Base-by-base conservation (phyloP, 192 early-diverging fungal species). In the Mortierella alpina region DNA sequence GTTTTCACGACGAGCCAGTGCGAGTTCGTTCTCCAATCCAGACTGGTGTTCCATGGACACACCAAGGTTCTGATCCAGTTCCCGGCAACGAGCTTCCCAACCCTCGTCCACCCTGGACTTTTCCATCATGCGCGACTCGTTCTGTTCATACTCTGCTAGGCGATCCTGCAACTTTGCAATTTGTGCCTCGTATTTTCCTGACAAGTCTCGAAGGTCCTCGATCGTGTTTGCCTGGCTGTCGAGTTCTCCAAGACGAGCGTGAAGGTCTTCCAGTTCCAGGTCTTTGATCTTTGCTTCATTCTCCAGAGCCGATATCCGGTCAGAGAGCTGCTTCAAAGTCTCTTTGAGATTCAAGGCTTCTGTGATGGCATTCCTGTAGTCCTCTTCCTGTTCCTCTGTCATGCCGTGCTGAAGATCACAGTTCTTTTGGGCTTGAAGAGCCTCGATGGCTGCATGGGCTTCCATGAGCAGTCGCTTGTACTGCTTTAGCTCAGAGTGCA, bases 391-490 rank as follows among this genome's bases (percentile, higher is more conserved):
- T 18, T 83, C 70, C 17, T 84, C 75, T 14, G 80, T 63, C 82
- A 84, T 86, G 18, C 86, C 83, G 52, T 87, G 84, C 11, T 65
- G 75, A 14, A 77, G 70, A 2, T 82, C 63, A 56, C 75, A 73
- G 18, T 72, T 81, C 48, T 75, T 68, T 72, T 85, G 82, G 7
- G 65, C 57, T 61, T 85, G 83, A 15, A 89, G 55, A 1, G 80
- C 76, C 41, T 84, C 75, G 49, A 87, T 86, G 31, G 82, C 88
- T n/a, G 66, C 70, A 54, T 85, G 73, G 0, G 84, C 69, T 11
- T 89, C 88, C 22, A 64, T 14, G 17, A 88, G 63, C 48, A 85
- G 81, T 22, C 74, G 76, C 44, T 87, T 88, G 61, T 84, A 85
- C 58, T 84, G 71, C 61, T 85, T 86, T 8, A 88, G 53, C 55